phyloP scores from a whole-genome alignment of 2,329 filamentous ascomycete species.

The Trichoderma sp. region DNA sequence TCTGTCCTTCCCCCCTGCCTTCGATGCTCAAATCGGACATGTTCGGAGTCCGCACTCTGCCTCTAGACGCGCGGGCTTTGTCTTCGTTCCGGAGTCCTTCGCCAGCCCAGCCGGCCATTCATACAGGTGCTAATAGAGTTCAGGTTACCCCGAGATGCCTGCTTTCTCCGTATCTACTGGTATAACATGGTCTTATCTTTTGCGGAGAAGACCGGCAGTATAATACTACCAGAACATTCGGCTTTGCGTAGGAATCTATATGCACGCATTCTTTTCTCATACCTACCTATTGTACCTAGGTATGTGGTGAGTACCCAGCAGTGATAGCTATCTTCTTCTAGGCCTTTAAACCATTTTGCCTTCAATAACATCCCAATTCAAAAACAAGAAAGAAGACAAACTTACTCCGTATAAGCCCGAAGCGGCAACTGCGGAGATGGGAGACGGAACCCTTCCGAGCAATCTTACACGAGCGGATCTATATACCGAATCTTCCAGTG shows the following conservation, averaged over 20 bases:
- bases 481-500: not conserved
- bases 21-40: not conserved
- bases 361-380: not conserved
- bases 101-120: not conserved
- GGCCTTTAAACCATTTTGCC: not conserved
- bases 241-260: not conserved
- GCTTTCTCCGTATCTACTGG: not conserved
- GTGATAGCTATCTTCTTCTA: not conserved
- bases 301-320: not conserved
- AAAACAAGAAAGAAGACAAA: not conserved
- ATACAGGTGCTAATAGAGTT: not conserved
- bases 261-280: not conserved
- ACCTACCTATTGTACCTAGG: not conserved
- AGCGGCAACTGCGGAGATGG: constrained; percentile 1
- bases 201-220: not conserved
- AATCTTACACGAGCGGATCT: constrained; percentile 8
- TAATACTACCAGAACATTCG: not conserved
- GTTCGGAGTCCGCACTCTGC: not conserved
- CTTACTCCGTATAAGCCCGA: not conserved
- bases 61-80: not conserved
- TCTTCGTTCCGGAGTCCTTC: not conserved
- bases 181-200: not conserved
- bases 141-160: not conserved
- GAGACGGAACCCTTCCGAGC: not conserved
- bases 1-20: not conserved